Base-by-base conservation (phyloP, 139 green algal species). In the Chlorella sorokiniana region DNA sequence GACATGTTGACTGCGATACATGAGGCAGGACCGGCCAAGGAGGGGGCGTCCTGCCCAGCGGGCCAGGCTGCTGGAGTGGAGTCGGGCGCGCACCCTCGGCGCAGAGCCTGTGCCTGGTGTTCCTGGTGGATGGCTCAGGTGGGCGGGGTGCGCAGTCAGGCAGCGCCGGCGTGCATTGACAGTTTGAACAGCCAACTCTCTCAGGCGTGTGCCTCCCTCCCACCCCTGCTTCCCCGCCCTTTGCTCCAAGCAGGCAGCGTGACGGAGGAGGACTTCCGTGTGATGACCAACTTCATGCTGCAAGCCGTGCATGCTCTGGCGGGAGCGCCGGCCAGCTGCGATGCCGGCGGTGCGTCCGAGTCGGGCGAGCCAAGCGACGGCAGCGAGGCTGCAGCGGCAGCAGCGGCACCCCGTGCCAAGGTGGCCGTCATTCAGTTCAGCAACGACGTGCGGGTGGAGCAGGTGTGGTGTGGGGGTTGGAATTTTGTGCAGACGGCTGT, bases 371-470 rank as follows among this genome's bases (percentile, higher is more conserved):
- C n/a, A 48, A n/a, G 29, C 25, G 42, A 59, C 18, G 48, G 54
- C 4, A 22, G 51, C 20, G 45, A 33, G 64, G 33, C 4, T 1
- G 22, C 11, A 29, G 23, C 14, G 8, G 41, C 18, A 14, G 45
- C 29, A 27, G 72, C 59, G 11, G 10, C 72, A 52, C 64, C 29
- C 20, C 31, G 45, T 70, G 76, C 69, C 76, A 78, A 68, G 75
- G 65, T 79, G 44, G 74, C 67, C 1, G 84, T 95, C 40, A 42
- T 94, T 0, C 92, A 95, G 84, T 95, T 95, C 87, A 89, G 76
- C 76, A 94, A 93, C 68, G 90, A 94, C 54, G 75, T 87, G 14
- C 83, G 86, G 0, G 84, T 88, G 59, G 92, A 95, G 88, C 84
- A 89, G 71, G 82, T 63, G 2, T 14, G 82, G 1, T 35, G 33